Percentiles rank a stretch among this genome's conserved stretches.
phyloP scores from a whole-genome alignment of 495 filamentous ascomycete species.

The Diplogelasinospora grovesii region DNA sequence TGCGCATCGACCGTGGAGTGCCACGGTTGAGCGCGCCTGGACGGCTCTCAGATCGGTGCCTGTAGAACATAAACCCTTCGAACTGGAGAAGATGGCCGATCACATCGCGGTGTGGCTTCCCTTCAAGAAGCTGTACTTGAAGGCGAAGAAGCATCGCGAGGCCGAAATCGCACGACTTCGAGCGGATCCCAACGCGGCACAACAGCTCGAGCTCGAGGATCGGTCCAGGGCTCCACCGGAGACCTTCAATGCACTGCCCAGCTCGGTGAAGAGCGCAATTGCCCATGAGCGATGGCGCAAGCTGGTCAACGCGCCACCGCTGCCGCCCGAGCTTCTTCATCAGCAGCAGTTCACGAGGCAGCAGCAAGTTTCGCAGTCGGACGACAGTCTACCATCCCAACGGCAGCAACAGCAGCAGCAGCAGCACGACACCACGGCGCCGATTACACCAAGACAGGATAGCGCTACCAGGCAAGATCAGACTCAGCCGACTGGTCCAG shows the following conservation, averaged over 20 bases:
- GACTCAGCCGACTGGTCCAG: too few species aligned
- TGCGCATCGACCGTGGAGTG: slow-evolving; percentile 59
- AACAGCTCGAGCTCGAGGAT: slow-evolving; percentile 34
- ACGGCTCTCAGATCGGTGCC: slow-evolving; percentile 58
- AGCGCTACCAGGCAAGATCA: slow-evolving; percentile 1
- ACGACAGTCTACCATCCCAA: not conserved
- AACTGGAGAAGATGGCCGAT: slow-evolving; percentile 39
- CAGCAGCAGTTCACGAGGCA: not conserved
- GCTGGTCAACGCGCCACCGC: slow-evolving; percentile 33
- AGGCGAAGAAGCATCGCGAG: slow-evolving; percentile 50
- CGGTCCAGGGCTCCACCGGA: slow-evolving; percentile 25
- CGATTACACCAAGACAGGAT: not conserved
- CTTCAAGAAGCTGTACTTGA: slow-evolving; percentile 62
- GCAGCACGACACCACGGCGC: not conserved
- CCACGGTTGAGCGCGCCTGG: slow-evolving; percentile 77
- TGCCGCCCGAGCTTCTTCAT: slow-evolving; percentile 5
- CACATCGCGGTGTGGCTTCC: slow-evolving; percentile 68
- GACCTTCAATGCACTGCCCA: slow-evolving; percentile 32
- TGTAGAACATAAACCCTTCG: slow-evolving; percentile 44
- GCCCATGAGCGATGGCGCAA: slow-evolving; percentile 40
- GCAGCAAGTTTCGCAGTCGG: too few species aligned
- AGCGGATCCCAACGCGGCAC: slow-evolving; percentile 34
- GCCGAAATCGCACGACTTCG: slow-evolving; percentile 39
- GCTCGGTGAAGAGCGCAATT: slow-evolving; percentile 26
- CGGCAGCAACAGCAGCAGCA: not conserved